A percentile compares a stretch with the other conserved stretches of the same genome.
Conservation (phyloP, 768 basidiomycete genomes). For the Pulveroboletus frians region DNA sequence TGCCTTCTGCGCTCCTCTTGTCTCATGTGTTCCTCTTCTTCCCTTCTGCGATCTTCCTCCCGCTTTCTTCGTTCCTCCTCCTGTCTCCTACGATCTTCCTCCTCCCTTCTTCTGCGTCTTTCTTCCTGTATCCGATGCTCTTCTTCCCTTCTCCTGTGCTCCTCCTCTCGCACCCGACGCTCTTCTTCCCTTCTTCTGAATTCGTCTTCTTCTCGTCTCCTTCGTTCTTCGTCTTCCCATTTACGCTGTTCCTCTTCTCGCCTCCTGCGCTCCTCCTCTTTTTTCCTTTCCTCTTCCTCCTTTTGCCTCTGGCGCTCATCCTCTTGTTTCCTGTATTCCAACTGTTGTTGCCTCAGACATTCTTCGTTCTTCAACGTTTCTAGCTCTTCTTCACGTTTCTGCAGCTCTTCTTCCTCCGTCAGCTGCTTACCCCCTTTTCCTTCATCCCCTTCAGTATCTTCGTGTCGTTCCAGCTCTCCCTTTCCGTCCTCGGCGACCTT, state of each 20-base stretch:
- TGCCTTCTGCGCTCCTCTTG: conserved; percentile 35
- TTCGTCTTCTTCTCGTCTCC: conserved; percentile 29
- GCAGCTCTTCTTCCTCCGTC: neutral
- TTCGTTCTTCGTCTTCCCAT: conserved; percentile 3
- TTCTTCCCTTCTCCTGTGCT: conserved; percentile 21
- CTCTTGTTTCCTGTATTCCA: conserved; percentile 22
- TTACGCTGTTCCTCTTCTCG: conserved; percentile 32
- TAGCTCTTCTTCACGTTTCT: conserved; percentile 3
- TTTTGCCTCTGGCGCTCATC: neutral
- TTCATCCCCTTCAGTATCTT: neutral
- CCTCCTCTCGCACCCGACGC: conserved; percentile 3
- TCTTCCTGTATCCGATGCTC: neutral
- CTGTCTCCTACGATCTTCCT: conserved; percentile 6
- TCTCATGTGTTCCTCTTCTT: conserved; percentile 29
- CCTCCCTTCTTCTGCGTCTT: neutral
- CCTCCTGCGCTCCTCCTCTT: conserved; percentile 30
- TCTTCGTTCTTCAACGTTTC: conserved; percentile 12
- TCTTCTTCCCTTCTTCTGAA: conserved; percentile 39
- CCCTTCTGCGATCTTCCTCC: conserved; percentile 18
- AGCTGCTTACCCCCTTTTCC: neutral
- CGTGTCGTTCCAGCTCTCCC: neutral
- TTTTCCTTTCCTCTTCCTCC: conserved; percentile 9
- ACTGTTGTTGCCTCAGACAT: conserved; percentile 16
- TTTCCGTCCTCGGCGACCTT: conserved; percentile 9
- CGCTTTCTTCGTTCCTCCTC: conserved; percentile 8